Base-by-base conservation (phyloP, 169 alveolate genomes). In the Toxoplasma gondii region DNA sequence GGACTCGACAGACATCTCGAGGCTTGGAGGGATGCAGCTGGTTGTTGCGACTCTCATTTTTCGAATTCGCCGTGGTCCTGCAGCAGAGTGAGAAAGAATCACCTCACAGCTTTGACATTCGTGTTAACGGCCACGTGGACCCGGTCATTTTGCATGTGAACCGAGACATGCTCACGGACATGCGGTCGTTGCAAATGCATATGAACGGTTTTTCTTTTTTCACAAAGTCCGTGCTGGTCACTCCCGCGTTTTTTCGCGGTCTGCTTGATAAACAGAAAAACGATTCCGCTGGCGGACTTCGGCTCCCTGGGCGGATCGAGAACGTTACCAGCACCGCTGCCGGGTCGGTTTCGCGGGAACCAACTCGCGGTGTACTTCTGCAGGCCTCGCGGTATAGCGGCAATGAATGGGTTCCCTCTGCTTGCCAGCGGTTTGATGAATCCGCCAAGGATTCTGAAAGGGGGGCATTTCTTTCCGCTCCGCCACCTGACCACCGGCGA, bases 11-110 rank as follows among this genome's bases (percentile, higher is more conserved):
- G 44, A 27, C 27, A 78, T 41, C 12, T n/a, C 86, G 49, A 12
- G 86, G 45, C 86, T 38, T 78, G 22, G 45, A 38, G 49, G 45
- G 45, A n/a, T 36, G 86, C 86, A 16, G 49, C 29, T 78, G 86
- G 86, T 38, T 78, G 86, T 45, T 78, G n/a, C 86, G n/a, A 12
- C 86, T 78, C 16, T 78, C 86, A 12, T 78, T 78, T 78, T 78
- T 78, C 43, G 86, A 78, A 38, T 78, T 78, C n/a, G 2, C 86
- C 22, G 45, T 78, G 27, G 86, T 38, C 27, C 39, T 78, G 4
- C 86, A 38, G 43, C 86, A 7, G 9, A n/a, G 86, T 1, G 44
- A 78, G 49, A 31, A n/a, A 16, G 29, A 19, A 36, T n/a, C 86
- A n/a, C 0, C 86, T 7, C 39, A 29, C 82, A 78, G 44, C 86